phyloP scores from a whole-genome alignment of 306 rosid genomes.

The Neltuma alba region DNA sequence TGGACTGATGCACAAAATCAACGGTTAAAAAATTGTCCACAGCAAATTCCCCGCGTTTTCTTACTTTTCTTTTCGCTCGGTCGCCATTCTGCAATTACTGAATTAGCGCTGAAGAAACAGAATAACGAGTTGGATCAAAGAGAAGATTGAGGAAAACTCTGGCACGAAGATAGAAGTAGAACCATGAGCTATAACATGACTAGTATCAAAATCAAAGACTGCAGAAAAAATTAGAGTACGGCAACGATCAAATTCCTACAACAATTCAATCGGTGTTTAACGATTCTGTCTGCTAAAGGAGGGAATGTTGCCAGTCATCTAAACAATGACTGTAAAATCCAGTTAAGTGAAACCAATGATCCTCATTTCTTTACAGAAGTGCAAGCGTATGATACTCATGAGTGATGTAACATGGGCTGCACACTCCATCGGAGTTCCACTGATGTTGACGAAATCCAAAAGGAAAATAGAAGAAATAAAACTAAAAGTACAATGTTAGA shows the following conservation, averaged over 20 bases:
- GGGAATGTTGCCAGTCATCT: neutral
- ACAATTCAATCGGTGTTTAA: neutral
- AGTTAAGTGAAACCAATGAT: neutral
- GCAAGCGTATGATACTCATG: too few species aligned
- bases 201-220: neutral
- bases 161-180: constrained; percentile 4
- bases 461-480: constrained; percentile 12
- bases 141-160: neutral
- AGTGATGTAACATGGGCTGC: neutral
- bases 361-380: constrained; percentile 1
- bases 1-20: too few species aligned
- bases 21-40: too few species aligned
- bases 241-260: constrained; percentile 6
- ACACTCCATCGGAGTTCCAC: constrained; percentile 1
- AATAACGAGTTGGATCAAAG: neutral
- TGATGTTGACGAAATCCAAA: neutral
- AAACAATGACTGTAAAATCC: neutral
- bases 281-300: constrained; percentile 12
- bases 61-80: too few species aligned
- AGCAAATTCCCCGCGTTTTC: too few species aligned
- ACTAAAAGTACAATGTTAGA: constrained; percentile 3
- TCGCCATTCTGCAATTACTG: neutral
- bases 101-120: constrained; percentile 1
- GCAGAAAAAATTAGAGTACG: neutral
- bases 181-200: neutral